These are phyloP conservation scores for Golubevia sp. DNA, from an alignment of 1,284 basidiomycete genomes.

Conservation along the genomic window DNA sequence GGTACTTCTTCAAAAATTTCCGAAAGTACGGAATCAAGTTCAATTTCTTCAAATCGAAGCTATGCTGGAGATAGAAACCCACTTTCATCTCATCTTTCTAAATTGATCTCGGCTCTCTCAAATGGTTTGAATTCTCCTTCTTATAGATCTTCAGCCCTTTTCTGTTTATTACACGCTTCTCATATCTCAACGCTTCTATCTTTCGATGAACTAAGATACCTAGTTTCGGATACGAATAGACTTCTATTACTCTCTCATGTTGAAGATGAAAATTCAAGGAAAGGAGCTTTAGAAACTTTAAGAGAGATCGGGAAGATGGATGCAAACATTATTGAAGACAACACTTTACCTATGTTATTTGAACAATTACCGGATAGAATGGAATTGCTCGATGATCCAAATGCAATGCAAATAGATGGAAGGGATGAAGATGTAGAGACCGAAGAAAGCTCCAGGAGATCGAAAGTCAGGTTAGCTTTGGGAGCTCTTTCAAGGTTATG, in stretches of 20 bases:
- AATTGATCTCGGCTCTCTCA: slow-evolving; percentile 36
- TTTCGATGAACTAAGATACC: background rate
- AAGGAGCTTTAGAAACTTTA: slow-evolving; percentile 5
- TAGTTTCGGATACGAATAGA: background rate
- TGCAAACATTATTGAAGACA: slow-evolving; percentile 11
- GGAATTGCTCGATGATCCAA: background rate
- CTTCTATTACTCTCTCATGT: background rate
- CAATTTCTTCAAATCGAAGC: slow-evolving; percentile 19
- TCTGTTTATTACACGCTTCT: slow-evolving; percentile 22
- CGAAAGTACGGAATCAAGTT: background rate
- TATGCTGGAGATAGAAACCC: slow-evolving; percentile 39
- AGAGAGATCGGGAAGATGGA: slow-evolving; percentile 2
- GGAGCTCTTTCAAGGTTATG: background rate
- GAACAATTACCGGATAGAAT: slow-evolving; percentile 30
- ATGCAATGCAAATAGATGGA: background rate
- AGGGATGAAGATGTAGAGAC: background rate
- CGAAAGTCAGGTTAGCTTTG: background rate
- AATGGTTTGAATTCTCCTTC: slow-evolving; percentile 34
- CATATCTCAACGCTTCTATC: slow-evolving; percentile 12
- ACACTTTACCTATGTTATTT: slow-evolving; percentile 56
- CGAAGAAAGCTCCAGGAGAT: background rate
- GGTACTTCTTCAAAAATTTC: background rate
- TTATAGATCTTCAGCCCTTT: slow-evolving; percentile 32
- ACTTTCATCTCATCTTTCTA: slow-evolving; percentile 32
- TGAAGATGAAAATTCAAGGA: background rate